A percentile compares a stretch with the other conserved stretches of the same genome.
Evolutionary conservation across 768 basidiomycete genomes (phyloP).

Genomic region (Kwoniella sp.): DNA sequence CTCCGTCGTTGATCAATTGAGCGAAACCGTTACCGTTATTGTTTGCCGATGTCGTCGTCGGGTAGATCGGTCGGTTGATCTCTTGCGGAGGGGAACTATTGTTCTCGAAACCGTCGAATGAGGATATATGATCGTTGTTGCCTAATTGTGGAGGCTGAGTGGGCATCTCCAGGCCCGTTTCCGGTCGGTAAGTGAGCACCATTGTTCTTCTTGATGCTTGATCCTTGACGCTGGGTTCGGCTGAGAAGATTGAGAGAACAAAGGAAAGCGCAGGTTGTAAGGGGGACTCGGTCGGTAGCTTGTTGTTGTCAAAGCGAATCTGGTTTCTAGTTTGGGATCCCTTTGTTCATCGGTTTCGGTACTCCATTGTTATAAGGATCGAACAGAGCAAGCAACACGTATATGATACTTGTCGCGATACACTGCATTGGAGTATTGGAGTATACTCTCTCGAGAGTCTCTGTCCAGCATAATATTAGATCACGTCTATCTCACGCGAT

Average conservation of each 20-base stretch:
- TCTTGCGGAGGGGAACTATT: not conserved
- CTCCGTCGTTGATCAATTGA: not conserved
- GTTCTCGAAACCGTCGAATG: not conserved
- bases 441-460: too few species aligned
- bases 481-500: not conserved
- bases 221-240: not conserved
- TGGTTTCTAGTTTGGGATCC: too few species aligned
- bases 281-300: too few species aligned
- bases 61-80: slow-evolving; percentile 10
- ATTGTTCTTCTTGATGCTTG: slow-evolving; percentile 13
- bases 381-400: too few species aligned
- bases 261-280: slow-evolving; percentile 8
- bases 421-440: too few species aligned
- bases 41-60: slow-evolving; percentile 1
- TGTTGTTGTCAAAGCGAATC: too few species aligned
- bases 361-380: too few species aligned
- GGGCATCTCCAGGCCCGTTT: slow-evolving; percentile 11
- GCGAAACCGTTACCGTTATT: slow-evolving; percentile 8
- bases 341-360: too few species aligned
- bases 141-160: slow-evolving; percentile 9
- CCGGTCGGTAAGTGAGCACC: slow-evolving; percentile 3
- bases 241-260: not conserved
- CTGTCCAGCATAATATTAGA: too few species aligned
- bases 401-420: too few species aligned
- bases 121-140: not conserved